Base-by-base conservation (phyloP, 2,329 filamentous ascomycete species). In the Xylariaceae sp. region DNA sequence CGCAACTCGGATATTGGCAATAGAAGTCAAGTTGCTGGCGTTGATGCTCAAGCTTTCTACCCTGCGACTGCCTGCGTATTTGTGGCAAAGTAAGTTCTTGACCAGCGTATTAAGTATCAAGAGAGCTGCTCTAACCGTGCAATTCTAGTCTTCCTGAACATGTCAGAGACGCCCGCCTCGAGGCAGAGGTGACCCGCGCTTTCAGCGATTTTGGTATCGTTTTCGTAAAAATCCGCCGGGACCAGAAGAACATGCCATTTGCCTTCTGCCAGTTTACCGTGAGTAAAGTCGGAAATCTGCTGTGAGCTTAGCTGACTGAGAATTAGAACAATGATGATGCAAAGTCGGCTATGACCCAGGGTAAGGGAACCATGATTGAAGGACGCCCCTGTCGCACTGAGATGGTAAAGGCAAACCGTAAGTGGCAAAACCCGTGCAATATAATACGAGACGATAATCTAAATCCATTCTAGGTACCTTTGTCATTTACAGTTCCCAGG, bases 191-290 rank as follows among this genome's bases (percentile, higher is more conserved):
- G 2, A 82, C 78, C 2, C 71, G 76, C 6, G 70, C 74, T 18
- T 88, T 89, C 67, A 73, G 75, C 18, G 67, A 74, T 16, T 87
- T 75, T 62, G 86, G 86, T 5, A 75, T 74, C 0, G 81, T 85
- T 20, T 88, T 78, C 59, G 80, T 87, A 59, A 88, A 88, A 74
- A 85, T 89, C 56, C 81, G 83, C 40, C 81, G 85, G 18, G 85
- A 88, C 62, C 59, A 56, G 10, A 71, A 71, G 14, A 75, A 81
- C 40, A 86, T 88, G 81, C 86, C 86, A 0, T 86, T 84, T 65
- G 85, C 84, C 0, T 88, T 88, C 62, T 80, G 79, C 20, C 86
- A 88, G 64, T 89, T 77, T 64, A 86, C 81, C 1, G 85, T 86
- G 67, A 75, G 81, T 72, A 21, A 2, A 40, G 1, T 12, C 23